A percentile compares a stretch with the other conserved stretches of the same genome.
Evolutionary conservation across 2,329 filamentous ascomycete species (phyloP).

Genomic region (Microcyclospora pomicola): DNA sequence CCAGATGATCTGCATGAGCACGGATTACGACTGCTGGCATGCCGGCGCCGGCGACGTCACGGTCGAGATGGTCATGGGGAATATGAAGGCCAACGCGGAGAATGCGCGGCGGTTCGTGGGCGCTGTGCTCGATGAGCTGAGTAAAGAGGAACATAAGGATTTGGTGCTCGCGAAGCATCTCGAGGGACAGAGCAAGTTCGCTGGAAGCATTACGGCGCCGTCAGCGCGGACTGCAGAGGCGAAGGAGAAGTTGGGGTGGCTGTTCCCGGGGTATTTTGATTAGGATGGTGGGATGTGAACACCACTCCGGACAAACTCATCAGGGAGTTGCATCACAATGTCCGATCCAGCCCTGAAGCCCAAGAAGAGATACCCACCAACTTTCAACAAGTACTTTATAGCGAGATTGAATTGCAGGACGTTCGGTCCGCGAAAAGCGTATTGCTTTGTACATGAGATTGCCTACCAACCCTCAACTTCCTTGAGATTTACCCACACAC

Average conservation of each 20-base stretch:
- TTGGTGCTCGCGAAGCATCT: slow-evolving; percentile 70
- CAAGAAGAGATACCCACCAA: too few relatives aligned
- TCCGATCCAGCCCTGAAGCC: too few relatives aligned
- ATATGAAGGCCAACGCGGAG: slow-evolving; percentile 84
- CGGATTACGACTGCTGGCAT: slow-evolving; percentile 98
- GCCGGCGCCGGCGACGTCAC: slow-evolving; percentile 65
- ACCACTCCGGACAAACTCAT: not conserved
- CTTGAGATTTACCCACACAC: slow-evolving; percentile 55
- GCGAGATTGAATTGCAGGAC: too few relatives aligned
- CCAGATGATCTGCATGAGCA: slow-evolving; percentile 98
- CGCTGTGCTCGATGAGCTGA: slow-evolving; percentile 75
- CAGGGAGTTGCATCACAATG: too few relatives aligned
- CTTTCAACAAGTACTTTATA: too few relatives aligned
- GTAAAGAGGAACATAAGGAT: slow-evolving; percentile 60
- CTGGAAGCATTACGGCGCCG: slow-evolving; percentile 69
- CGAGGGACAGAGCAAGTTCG: slow-evolving; percentile 61
- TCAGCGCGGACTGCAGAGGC: slow-evolving; percentile 60
- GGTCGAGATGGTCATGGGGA: slow-evolving; percentile 91
- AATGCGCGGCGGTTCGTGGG: slow-evolving; percentile 79
- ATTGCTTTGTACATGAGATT: too few relatives aligned
- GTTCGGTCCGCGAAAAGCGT: too few relatives aligned
- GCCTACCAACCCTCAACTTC: slow-evolving; percentile 52
- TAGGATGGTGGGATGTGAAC: not conserved
- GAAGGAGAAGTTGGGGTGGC: slow-evolving; percentile 64
- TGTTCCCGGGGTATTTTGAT: slow-evolving; percentile 71